Conservation (phyloP, 225 moss, liverwort and hornwort species). For the Antitrichia curtipendula region DNA sequence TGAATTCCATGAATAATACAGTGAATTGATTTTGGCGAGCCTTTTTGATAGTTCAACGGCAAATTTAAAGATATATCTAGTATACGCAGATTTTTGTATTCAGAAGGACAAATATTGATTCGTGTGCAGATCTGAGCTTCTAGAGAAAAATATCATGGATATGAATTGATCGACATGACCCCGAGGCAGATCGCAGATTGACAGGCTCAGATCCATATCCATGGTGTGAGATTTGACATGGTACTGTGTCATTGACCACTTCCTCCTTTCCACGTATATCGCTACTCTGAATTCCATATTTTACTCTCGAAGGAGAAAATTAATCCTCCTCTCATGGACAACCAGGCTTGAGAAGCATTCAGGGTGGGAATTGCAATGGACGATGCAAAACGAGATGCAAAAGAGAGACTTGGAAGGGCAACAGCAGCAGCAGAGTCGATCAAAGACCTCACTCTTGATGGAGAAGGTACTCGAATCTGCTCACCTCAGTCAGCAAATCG, state of each 20-base stretch:
- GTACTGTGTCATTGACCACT: background rate
- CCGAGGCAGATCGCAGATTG: background rate
- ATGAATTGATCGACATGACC: background rate
- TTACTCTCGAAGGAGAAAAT: background rate
- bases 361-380: constrained; percentile 1
- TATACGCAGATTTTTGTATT: background rate
- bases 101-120: background rate
- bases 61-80: background rate
- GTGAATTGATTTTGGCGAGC: background rate
- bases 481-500: background rate
- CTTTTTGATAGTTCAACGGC: background rate
- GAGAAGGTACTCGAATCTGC: constrained; percentile 2
- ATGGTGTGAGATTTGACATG: background rate
- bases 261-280: background rate
- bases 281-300: background rate
- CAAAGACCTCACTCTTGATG: constrained; percentile 11
- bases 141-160: background rate
- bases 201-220: background rate
- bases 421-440: constrained; percentile 7
- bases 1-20: background rate
- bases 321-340: too few relatives aligned
- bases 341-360: background rate
- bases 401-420: background rate
- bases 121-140: background rate
- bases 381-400: background rate